Evolutionary conservation across 2,329 filamentous ascomycete genomes (phyloP), one percentile per base, ranked within the genome.

Genomic region (Botrytis tulipae): DNA sequence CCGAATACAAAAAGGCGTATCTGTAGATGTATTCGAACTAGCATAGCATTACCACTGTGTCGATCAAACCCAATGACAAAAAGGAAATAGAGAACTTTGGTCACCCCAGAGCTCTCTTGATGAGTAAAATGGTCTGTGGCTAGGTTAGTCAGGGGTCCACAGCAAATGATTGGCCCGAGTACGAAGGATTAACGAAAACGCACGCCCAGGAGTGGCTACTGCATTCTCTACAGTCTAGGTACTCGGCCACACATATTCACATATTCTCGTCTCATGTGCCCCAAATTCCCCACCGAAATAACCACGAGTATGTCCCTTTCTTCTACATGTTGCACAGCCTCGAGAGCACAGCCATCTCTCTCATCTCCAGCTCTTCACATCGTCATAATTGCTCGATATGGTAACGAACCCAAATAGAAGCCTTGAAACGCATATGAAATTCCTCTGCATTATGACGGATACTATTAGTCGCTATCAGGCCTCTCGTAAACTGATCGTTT

Each of bases 131-230:
- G 46, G 9, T 32, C 65, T 57, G 66, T 57, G 66, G 35, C 48
- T 57, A 59, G 37, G 37, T 57, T 25, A 22, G 29, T 44, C 48
- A 57, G 66, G 48, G 66, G 18, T 42, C n/a, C 20, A 59, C 44
- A 8, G 32, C 32, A n/a, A 29, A 44, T 60, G 29, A 72, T 72
- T 72, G 48, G 70, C 62, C 63, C 40, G 54, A 57, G 62, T 72
- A 72, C 70, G 70, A 72, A 68, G 48, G 44, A 57, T 46, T 40
- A 63, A 46, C n/a, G 51, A 60, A 59, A 42, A 59, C 29, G 9
- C 37, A 48, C 51, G n/a, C 35, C 51, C 18, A 60, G n/a, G n/a
- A 70, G 70, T 71, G 70, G 70, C 70, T 71, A 46, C 59, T 71
- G 60, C 68, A 61, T 44, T 25, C 44, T 59, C 37, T 44, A 59